A percentile compares a stretch with the other conserved stretches of the same genome.
Evolutionary conservation across 345 rosid genomes (phyloP).

Genomic region (Aquilaria sinensis): DNA sequence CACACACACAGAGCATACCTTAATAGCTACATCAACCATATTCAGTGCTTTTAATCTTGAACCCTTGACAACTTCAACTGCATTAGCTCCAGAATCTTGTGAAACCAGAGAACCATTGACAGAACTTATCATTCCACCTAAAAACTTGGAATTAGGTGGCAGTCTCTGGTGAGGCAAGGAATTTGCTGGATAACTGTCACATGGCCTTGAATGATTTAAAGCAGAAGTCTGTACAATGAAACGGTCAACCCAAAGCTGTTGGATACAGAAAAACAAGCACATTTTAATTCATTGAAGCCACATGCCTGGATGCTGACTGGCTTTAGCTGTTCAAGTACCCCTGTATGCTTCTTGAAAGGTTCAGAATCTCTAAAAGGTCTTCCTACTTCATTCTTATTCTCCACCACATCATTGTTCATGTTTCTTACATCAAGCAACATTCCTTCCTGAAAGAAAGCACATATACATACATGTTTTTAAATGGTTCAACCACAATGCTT

Average conservation of each 20-base stretch:
- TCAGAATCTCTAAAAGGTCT: slow-evolving; percentile 35
- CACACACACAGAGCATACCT: slow-evolving; percentile 33
- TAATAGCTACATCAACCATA: slow-evolving; percentile 87
- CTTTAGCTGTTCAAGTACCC: slow-evolving; percentile 41
- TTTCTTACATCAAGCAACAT: slow-evolving; percentile 37
- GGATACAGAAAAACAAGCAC: slow-evolving; percentile 8
- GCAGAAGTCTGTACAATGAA: slow-evolving; percentile 44
- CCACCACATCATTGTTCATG: slow-evolving; percentile 28
- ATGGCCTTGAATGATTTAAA: slow-evolving; percentile 31
- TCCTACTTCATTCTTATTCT: slow-evolving; percentile 28
- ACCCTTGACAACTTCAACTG: slow-evolving; percentile 55
- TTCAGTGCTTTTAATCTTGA: slow-evolving; percentile 62
- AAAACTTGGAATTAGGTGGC: slow-evolving; percentile 19
- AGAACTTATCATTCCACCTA: slow-evolving; percentile 23
- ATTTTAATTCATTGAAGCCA: slow-evolving; percentile 33
- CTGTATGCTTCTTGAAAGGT: slow-evolving; percentile 38
- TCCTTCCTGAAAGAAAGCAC: slow-evolving; percentile 23
- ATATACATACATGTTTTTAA: too few species aligned
- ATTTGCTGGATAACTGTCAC: slow-evolving; percentile 26
- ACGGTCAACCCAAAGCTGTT: slow-evolving; percentile 12
- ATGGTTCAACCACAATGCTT: too few species aligned
- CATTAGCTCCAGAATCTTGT: slow-evolving; percentile 63
- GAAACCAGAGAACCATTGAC: slow-evolving; percentile 25
- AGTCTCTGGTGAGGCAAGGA: slow-evolving; percentile 29
- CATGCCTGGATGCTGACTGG: slow-evolving; percentile 54